These are phyloP conservation scores for Drechslerella coelobrocha DNA, from an alignment of 2,329 filamentous ascomycete genomes.

Conservation along the genomic window DNA sequence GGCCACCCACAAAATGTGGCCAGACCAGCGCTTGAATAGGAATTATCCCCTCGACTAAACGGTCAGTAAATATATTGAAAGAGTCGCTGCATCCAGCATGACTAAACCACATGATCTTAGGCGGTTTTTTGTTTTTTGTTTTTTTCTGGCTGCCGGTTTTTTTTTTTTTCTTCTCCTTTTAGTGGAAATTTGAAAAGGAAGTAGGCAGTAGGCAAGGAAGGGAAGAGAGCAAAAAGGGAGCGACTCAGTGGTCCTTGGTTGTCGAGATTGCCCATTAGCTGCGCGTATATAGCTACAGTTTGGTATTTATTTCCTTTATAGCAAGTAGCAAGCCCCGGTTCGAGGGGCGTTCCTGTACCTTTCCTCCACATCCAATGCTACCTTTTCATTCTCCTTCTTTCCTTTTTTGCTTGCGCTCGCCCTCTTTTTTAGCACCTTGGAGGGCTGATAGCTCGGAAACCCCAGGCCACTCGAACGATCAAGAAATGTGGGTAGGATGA, in stretches of 20 bases:
- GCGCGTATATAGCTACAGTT: background rate
- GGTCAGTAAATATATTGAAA: too few species aligned
- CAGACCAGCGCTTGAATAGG: too few species aligned
- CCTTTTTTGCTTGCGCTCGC: background rate
- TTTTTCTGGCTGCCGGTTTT: slow-evolving; percentile 8
- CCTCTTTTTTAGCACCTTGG: slow-evolving; percentile 6
- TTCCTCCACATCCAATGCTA: background rate
- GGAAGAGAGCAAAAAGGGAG: slow-evolving; percentile 5
- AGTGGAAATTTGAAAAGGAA: background rate
- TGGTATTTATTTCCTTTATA: slow-evolving; percentile 10
- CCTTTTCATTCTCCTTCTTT: slow-evolving; percentile 12
- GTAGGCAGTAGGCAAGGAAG: too few species aligned
- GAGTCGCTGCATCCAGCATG: slow-evolving; percentile 10
- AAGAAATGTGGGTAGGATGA: slow-evolving; percentile 39
- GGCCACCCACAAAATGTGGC: too few species aligned
- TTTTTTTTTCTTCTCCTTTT: background rate
- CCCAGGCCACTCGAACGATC: slow-evolving; percentile 2
- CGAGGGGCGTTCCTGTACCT: background rate
- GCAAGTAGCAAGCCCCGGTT: slow-evolving; percentile 3
- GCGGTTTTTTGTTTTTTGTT: slow-evolving; percentile 14
- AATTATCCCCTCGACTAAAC: too few species aligned
- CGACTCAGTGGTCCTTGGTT: background rate
- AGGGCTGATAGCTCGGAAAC: slow-evolving; percentile 26
- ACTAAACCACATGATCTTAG: background rate
- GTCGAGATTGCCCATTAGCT: background rate